Evolutionary conservation across 2,329 filamentous ascomycete species (phyloP).

Genomic region (Clonostachys rosea): DNA sequence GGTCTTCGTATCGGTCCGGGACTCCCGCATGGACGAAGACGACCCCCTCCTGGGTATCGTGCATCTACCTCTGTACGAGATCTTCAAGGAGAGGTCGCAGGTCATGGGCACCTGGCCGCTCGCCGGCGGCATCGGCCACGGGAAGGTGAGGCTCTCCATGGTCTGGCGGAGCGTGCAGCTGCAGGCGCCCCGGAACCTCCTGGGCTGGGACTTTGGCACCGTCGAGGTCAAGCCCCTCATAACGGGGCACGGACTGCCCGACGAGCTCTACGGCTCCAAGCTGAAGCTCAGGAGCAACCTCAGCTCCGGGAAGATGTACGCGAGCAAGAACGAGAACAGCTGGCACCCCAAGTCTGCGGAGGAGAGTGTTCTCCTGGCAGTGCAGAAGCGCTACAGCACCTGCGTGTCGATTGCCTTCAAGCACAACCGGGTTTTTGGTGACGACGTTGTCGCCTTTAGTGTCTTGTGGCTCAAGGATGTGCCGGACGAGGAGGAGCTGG

Average conservation of each 20-base stretch:
- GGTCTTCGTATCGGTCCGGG: conserved; percentile 63
- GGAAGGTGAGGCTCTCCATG: conserved; percentile 63
- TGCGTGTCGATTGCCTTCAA: conserved; percentile 53
- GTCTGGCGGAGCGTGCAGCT: conserved; percentile 68
- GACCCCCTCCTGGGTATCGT: conserved; percentile 67
- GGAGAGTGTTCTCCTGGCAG: conserved; percentile 44
- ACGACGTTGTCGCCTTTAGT: conserved; percentile 56
- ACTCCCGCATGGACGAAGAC: conserved; percentile 64
- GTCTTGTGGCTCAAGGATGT: conserved; percentile 69
- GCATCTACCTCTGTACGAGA: conserved; percentile 57
- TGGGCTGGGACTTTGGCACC: conserved; percentile 71
- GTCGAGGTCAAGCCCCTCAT: conserved; percentile 54
- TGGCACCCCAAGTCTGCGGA: conserved; percentile 48
- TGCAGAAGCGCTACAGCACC: conserved; percentile 49
- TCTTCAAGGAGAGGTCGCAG: conserved; percentile 61
- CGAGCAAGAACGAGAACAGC: conserved; percentile 30
- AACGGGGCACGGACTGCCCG: conserved; percentile 35
- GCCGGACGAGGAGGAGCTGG: conserved; percentile 59
- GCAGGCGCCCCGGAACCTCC: conserved; percentile 49
- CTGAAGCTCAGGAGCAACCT: conserved; percentile 57
- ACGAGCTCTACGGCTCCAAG: conserved; percentile 41
- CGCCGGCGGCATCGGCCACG: conserved; percentile 68
- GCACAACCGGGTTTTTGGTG: conserved; percentile 31
- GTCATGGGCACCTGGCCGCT: conserved; percentile 63
- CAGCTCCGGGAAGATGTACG: conserved; percentile 52